phyloP scores from a whole-genome alignment of 2,329 filamentous ascomycete species.

The Colletotrichum ledebouriae region DNA sequence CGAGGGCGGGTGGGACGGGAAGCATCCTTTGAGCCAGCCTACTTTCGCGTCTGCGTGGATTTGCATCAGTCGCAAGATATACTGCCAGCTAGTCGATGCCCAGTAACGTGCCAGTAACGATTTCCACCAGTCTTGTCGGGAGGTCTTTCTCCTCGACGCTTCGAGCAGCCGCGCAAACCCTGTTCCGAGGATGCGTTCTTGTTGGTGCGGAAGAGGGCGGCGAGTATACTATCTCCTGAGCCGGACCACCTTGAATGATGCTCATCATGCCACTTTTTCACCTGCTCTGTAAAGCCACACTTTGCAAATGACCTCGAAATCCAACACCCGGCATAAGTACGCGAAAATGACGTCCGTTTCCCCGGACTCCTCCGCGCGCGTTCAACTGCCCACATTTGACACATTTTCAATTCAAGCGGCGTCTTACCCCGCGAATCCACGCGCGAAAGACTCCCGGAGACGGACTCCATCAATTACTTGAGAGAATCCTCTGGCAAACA shows the following conservation, averaged over 20 bases:
- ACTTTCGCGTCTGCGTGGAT: background rate
- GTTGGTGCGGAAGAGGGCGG: background rate
- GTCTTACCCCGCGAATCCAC: constrained; percentile 41
- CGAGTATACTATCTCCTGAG: constrained; percentile 11
- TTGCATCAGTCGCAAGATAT: background rate
- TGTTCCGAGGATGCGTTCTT: background rate
- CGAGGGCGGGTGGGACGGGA: background rate
- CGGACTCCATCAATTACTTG: constrained; percentile 39
- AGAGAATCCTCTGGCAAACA: constrained; percentile 26
- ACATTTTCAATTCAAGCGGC: constrained; percentile 2
- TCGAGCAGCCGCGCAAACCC: constrained; percentile 15
- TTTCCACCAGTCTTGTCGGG: background rate
- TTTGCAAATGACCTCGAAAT: background rate
- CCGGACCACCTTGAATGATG: background rate
- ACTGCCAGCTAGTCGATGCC: background rate
- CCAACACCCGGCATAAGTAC: background rate
- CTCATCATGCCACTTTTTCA: no score
- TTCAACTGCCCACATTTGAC: constrained; percentile 3
- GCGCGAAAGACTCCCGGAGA: background rate
- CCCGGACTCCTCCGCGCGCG: background rate
- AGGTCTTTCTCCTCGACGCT: background rate
- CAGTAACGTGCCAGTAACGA: constrained; percentile 19
- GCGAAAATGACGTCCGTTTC: constrained; percentile 11
- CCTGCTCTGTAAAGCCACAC: no score
- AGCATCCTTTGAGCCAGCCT: background rate